Percentiles rank a stretch among this genome's conserved stretches.
phyloP scores from a whole-genome alignment of 805 yeast species.

The Cyberlindnera subsufficiens region DNA sequence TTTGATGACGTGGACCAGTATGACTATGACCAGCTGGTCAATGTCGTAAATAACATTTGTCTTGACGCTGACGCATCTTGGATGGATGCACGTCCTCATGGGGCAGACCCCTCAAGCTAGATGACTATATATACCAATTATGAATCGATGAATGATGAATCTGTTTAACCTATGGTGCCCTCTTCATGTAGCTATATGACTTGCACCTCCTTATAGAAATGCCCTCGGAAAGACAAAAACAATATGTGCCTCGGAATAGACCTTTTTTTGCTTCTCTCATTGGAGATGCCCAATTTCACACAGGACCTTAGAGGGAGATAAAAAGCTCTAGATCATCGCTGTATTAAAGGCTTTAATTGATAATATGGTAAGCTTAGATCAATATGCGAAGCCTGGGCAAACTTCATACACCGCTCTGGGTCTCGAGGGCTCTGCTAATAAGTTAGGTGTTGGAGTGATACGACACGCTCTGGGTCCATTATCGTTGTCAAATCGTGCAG shows the following conservation, averaged over 20 bases:
- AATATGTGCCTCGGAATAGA: no score
- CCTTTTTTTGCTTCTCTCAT: no score
- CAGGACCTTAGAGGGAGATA: no score
- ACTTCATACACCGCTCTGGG: conserved; percentile 72
- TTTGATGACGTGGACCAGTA: conserved; percentile 13
- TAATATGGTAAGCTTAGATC: conserved; percentile 41
- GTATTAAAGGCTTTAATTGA: not conserved
- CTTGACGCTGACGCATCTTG: conserved; percentile 1
- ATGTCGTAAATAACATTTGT: conserved; percentile 6
- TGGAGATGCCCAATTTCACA: no score
- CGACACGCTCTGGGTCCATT: conserved; percentile 63
- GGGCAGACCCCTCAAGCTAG: no score
- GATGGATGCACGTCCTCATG: not conserved
- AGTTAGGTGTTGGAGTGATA: conserved; percentile 89
- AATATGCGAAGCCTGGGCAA: conserved; percentile 35
- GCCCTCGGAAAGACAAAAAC: no score
- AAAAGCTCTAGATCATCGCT: no score
- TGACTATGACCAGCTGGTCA: conserved; percentile 11
- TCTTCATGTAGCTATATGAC: no score
- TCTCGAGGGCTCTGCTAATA: conserved; percentile 95
- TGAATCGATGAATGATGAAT: no score
- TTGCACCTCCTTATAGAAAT: no score
- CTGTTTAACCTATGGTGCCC: no score
- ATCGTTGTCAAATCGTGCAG: conserved; percentile 55
- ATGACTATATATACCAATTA: no score